Percentiles rank a stretch among this genome's conserved stretches.
Evolutionary conservation across 108 stramenopile species (phyloP).

Genomic region (Craspedostauros australis): DNA sequence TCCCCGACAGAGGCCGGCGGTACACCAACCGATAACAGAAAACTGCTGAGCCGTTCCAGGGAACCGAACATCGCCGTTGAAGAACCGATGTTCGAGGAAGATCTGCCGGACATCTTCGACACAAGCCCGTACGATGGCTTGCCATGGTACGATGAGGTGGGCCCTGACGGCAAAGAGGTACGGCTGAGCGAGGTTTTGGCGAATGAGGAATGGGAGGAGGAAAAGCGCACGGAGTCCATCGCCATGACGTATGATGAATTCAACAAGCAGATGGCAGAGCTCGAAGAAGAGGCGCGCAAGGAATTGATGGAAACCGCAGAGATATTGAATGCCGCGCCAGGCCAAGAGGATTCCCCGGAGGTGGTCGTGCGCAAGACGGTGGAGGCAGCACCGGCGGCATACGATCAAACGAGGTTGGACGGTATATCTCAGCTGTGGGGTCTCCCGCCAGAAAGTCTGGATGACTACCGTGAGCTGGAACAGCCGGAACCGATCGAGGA

Average conservation of each 20-base stretch:
- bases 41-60: too few species aligned
- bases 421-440: constrained; percentile 57
- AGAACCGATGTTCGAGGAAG: too few species aligned
- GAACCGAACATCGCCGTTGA: too few species aligned
- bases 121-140: neutral
- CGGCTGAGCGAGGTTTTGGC: constrained; percentile 50
- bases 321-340: constrained; percentile 39
- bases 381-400: constrained; percentile 1
- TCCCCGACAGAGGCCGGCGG: too few species aligned
- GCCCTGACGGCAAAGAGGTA: constrained; percentile 47
- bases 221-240: constrained; percentile 3
- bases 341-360: neutral
- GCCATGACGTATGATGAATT: constrained; percentile 38
- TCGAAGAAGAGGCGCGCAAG: constrained; percentile 30
- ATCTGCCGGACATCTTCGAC: too few species aligned
- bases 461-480: constrained; percentile 12
- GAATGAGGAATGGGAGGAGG: constrained; percentile 54
- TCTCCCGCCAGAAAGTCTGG: constrained; percentile 23
- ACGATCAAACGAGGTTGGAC: constrained; percentile 52
- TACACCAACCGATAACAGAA: too few species aligned
- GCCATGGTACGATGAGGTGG: constrained; percentile 47
- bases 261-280: constrained; percentile 26
- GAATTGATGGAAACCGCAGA: constrained; percentile 45
- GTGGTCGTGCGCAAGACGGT: neutral
- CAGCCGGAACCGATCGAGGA: constrained; percentile 29